Evolutionary conservation across 1,284 basidiomycete species (phyloP), one percentile per base, ranked within the genome.

Genomic region (Phenoliferia sp.): DNA sequence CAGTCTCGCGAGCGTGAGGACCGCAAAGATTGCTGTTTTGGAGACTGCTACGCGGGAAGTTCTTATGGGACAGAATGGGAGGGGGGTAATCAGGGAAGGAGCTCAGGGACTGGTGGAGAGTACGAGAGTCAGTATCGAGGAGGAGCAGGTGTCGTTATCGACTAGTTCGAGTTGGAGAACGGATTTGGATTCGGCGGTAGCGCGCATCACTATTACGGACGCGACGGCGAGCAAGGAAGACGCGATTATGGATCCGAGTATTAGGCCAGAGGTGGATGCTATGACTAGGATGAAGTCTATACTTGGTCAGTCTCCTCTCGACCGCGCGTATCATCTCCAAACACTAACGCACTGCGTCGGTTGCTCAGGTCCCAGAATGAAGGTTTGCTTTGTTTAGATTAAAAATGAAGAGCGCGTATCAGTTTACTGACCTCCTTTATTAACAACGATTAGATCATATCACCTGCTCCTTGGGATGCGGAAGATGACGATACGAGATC

Each of bases 271-370:
- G 32, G 65, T 39, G 10, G 63, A 67, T 28, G 68, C 64, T 16
- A 61, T 67, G 68, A 63, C 52, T 32, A 54, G 71, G 28, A 69
- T 70, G 71, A 66, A 61, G 32, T 69, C 64, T 48, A 65, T 73
- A 10, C 59, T 70, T 16, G 67, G 71, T 70, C 15, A 3, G 71
- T 36, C 22, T 15, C 10, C 3, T 5, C 17, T 35, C 22, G 6
- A 22, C 15, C 12, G 3, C 26, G 15, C 2, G 33, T 35, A 2
- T n/a, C n/a, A n/a, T n/a, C 28, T 35, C n/a, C 2, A 15, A 22
- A 48, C 22, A 44, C 28, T 3, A 2, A 4, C 26, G 6, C 16
- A 54, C 39, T 36, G 22, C 10, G n/a, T 29, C 39, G 15, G 28
- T 29, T 35, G 31, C 36, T 17, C 63, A 73, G 71, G 69, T 2